Evolutionary conservation across 2,329 filamentous ascomycete species (phyloP), one percentile per base, ranked within the genome.

Genomic region (Trichoderma asperellum): DNA sequence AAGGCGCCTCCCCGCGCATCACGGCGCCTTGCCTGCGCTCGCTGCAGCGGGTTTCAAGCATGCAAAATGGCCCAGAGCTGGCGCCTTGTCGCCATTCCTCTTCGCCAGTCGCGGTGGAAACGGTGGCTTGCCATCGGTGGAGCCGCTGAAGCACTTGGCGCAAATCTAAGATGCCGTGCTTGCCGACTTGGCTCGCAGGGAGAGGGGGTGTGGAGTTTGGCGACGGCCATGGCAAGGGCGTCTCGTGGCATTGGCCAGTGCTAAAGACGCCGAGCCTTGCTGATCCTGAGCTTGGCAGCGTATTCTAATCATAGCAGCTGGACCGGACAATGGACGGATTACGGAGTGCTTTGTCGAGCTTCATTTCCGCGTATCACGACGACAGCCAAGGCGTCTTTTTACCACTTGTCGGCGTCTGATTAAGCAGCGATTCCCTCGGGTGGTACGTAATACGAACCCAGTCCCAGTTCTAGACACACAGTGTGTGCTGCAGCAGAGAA

Each of bases 101-200:
- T 55, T 59, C 47, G 27, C 24, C 52, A 47, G 52, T 40, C 47
- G 18, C 14, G 37, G 60, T 64, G 60, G 68, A 64, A 58, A 69
- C 47, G 14, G 53, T 69, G 66, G 66, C 66, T 68, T 68, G 57
- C 58, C 53, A 10, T 27, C 16, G 34, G 67, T 69, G 68, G 68
- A 43, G 53, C 40, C 62, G n/a, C 43, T 35, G 58, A 16, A 62
- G 55, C 55, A 24, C 62, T 68, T 70, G 68, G 68, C 58, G 68
- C 34, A 55, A 49, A 68, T 68, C 29, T 58, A 62, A 68, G 64
- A 63, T 70, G 68, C 68, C 68, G 68, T 70, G 47, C 57, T 68
- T 68, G 64, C 68, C 68, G 68, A 70, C 68, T 70, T 70, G 68
- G 68, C 68, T 67, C 43, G 49, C 27, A 60, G 64, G 64, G 43